Percentiles rank a stretch among this genome's conserved stretches.
Evolutionary conservation across 495 filamentous ascomycete species (phyloP).

Genomic region (Stereocaulon alpinum): DNA sequence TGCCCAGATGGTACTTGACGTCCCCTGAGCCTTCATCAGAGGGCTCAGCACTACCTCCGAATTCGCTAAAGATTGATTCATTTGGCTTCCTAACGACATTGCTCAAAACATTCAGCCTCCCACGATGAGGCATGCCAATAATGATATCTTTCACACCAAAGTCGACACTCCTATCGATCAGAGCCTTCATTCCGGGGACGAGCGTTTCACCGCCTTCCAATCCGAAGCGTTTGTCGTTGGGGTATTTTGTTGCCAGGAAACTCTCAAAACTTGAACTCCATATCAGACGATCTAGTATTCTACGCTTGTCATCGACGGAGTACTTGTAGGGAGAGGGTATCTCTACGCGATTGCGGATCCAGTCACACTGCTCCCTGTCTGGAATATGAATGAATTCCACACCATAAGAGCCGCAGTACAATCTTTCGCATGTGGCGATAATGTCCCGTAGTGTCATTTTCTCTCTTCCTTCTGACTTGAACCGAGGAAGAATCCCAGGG

Average conservation of each 20-base stretch:
- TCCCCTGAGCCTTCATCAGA: slow-evolving; percentile 95
- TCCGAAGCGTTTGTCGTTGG: slow-evolving; percentile 98
- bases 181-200: slow-evolving; percentile 97
- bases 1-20: slow-evolving; percentile 98
- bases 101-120: slow-evolving; percentile 92
- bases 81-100: slow-evolving; percentile 99
- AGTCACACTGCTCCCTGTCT: slow-evolving; percentile 94
- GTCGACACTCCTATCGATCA: slow-evolving; percentile 96
- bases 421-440: slow-evolving; percentile 79
- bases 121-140: slow-evolving; percentile 98
- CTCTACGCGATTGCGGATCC: slow-evolving; percentile 90
- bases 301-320: slow-evolving; percentile 90
- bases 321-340: slow-evolving; percentile 91
- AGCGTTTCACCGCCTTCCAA: slow-evolving; percentile 93
- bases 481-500: slow-evolving; percentile 90
- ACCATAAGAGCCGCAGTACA: slow-evolving; percentile 95
- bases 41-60: slow-evolving; percentile 77
- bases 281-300: slow-evolving; percentile 93
- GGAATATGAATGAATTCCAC: slow-evolving; percentile 98
- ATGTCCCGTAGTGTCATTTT: slow-evolving; percentile 98
- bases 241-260: slow-evolving; percentile 93
- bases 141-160: slow-evolving; percentile 98
- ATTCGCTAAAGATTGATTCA: slow-evolving; percentile 98
- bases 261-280: slow-evolving; percentile 95
- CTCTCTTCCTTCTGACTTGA: slow-evolving; percentile 72